These are phyloP conservation scores for Hypoxylon sp. DNA, from an alignment of 2,329 filamentous ascomycete genomes.

Conservation along the genomic window DNA sequence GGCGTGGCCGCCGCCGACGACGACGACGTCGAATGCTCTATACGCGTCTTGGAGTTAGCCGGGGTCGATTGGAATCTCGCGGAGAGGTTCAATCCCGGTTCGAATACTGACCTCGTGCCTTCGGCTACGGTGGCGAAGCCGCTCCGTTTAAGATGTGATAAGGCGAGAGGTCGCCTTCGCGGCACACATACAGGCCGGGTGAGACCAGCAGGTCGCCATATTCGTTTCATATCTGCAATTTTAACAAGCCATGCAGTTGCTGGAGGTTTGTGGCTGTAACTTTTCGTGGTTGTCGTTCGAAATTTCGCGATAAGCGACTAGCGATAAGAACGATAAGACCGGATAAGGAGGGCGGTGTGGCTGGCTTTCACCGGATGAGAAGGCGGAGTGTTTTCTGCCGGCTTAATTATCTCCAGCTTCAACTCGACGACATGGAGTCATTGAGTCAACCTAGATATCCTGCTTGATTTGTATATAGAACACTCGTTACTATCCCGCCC, in stretches of 20 bases:
- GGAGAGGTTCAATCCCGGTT: not conserved
- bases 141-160: slow-evolving; percentile 33
- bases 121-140: slow-evolving; percentile 51
- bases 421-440: too few relatives aligned
- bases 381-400: slow-evolving; percentile 26
- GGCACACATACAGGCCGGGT: slow-evolving; percentile 41
- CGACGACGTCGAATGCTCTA: slow-evolving; percentile 88
- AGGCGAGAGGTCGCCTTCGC: slow-evolving; percentile 33
- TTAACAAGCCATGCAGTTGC: slow-evolving; percentile 8
- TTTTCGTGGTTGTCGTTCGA: slow-evolving; percentile 10
- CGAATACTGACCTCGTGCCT: slow-evolving; percentile 48
- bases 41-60: not conserved
- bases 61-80: not conserved
- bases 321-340: slow-evolving; percentile 34
- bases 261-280: not conserved
- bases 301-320: slow-evolving; percentile 38
- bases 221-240: slow-evolving; percentile 47
- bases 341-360: slow-evolving; percentile 27
- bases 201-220: slow-evolving; percentile 48
- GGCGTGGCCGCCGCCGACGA: slow-evolving; percentile 95
- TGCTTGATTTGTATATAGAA: too few relatives aligned
- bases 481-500: too few relatives aligned
- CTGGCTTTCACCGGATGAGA: not conserved
- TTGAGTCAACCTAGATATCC: too few relatives aligned
- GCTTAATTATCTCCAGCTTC: slow-evolving; percentile 23